These are phyloP conservation scores for Lasiodiplodia sp. DNA, from an alignment of 2,329 filamentous ascomycete species.

Conservation along the genomic window DNA sequence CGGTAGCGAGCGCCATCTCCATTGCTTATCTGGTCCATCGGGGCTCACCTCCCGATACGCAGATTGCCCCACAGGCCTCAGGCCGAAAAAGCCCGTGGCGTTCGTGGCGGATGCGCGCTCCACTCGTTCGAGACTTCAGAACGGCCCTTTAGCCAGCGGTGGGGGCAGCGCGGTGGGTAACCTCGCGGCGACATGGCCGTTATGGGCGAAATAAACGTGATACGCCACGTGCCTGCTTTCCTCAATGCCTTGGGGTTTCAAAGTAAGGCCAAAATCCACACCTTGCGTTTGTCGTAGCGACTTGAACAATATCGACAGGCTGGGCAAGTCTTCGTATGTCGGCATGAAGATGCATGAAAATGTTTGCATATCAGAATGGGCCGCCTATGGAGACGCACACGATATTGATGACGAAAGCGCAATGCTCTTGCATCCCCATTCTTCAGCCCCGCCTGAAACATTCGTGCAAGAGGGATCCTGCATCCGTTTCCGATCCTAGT, in stretches of 20 bases:
- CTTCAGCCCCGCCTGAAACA: not conserved
- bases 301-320: not conserved
- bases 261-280: not conserved
- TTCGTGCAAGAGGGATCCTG: not conserved
- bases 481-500: not conserved
- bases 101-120: not conserved
- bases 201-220: not conserved
- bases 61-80: not conserved
- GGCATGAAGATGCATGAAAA: slow-evolving; percentile 8
- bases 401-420: slow-evolving; percentile 7
- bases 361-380: slow-evolving; percentile 13
- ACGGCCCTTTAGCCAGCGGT: not conserved
- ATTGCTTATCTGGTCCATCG: slow-evolving; percentile 14
- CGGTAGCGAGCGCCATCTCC: slow-evolving; percentile 8
- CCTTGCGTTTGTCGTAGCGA: not conserved
- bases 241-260: not conserved
- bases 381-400: not conserved
- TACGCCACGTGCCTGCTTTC: not conserved
- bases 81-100: not conserved
- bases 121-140: not conserved
- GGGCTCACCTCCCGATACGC: not conserved
- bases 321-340: not conserved
- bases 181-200: not conserved
- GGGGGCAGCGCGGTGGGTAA: not conserved
- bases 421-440: not conserved